Evolutionary conservation across 805 yeast genomes (phyloP), one percentile per base, ranked within the genome.

Genomic region (Yarrowia deformans): DNA sequence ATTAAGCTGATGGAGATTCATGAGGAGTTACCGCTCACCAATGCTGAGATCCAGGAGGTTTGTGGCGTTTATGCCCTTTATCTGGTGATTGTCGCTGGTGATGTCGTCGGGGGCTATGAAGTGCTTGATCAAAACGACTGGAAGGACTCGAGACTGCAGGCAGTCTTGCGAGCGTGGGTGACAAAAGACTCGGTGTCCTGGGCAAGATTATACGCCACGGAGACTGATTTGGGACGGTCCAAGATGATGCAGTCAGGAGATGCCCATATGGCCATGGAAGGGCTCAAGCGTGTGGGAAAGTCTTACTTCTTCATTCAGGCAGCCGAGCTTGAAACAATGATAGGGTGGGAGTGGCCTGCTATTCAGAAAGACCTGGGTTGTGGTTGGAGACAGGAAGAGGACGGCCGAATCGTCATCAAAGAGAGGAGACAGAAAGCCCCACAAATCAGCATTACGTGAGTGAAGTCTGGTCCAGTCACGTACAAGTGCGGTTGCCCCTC

Each of bases 51-150:
- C 0, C 74, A 75, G 39, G 87, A 84, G 69, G 72, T 85, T 19
- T 79, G 80, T 16, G 75, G 81, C 5, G 74, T 85, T 18, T 74
- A 83, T 61, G 79, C 81, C 2, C 75, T 87, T 13, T 90, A 87
- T 73, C 60, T 74, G 13, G 72, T 70, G 3, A 76, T 76, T 50
- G 70, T 71, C 63, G 55, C 69, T 5, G 69, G 69, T 16, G 72
- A 70, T 23, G 52, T 70, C 18, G 46, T 66, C 9, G 72, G 46
- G 14, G 76, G 77, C 9, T 74, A 72, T 42, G 67, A 45, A 19
- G 66, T 72, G 18, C 68, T 72, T 61, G 61, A 52, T 32, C 50
- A 29, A 14, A 71, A 71, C 56, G 48, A 32, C 16, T 69, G 68
- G 34, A 63, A 63, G 13, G 68, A 63, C 18, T 37, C 35, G 16